These are phyloP conservation scores for Fusarium redolens DNA, from an alignment of 2,329 filamentous ascomycete genomes.

Conservation along the genomic window DNA sequence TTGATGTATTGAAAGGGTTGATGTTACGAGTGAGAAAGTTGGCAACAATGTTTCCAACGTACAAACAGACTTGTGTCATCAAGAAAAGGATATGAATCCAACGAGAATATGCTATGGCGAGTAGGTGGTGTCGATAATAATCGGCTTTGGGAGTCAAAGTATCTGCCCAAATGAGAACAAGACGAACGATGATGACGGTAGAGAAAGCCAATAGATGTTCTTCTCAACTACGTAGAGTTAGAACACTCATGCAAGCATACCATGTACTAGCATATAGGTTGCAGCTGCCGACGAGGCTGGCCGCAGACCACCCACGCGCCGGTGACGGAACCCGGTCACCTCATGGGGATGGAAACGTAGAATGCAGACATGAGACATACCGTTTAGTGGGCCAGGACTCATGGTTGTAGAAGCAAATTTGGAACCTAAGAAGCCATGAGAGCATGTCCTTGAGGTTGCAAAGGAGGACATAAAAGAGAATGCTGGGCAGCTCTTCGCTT, in stretches of 20 bases:
- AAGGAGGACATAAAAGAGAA: constrained; percentile 10
- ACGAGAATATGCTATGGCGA: neutral
- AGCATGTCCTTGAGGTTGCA: neutral
- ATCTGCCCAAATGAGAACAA: neutral
- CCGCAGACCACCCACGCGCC: constrained; percentile 16
- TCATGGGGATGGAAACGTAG: neutral
- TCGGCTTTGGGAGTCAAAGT: constrained; percentile 17
- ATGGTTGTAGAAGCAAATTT: neutral
- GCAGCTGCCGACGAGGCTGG: constrained; percentile 38
- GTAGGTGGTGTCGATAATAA: neutral
- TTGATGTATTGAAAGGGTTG: neutral
- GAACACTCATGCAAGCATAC: constrained; percentile 11
- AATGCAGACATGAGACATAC: neutral
- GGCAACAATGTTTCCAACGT: neutral
- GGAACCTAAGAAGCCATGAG: neutral
- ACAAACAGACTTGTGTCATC: neutral
- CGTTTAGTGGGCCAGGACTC: neutral
- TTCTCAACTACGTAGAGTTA: neutral
- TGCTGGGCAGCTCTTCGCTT: constrained; percentile 3
- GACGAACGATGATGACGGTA: constrained; percentile 17
- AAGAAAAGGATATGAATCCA: neutral
- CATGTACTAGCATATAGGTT: constrained; percentile 29
- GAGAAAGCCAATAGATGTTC: neutral
- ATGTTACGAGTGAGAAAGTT: neutral
- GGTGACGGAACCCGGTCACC: constrained; percentile 20